Evolutionary conservation across 805 yeast genomes (phyloP).

Genomic region (Schizosaccharomyces lindneri): DNA sequence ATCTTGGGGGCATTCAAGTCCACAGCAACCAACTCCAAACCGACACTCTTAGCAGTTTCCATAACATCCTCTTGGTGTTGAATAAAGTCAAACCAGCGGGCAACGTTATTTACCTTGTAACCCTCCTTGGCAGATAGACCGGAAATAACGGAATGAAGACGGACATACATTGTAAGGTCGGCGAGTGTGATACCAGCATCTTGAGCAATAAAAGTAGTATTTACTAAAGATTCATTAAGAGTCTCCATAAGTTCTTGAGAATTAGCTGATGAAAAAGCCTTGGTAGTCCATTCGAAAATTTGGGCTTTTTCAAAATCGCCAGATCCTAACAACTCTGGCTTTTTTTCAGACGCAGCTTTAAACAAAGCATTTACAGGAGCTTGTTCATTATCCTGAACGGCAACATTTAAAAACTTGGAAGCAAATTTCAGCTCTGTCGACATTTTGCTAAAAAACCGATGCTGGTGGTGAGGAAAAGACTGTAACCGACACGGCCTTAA

Average conservation of each 20-base stretch:
- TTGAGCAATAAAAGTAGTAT: background rate
- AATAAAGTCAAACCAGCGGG: constrained; percentile 79
- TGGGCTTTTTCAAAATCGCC: background rate
- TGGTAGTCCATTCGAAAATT: background rate
- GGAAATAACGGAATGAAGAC: constrained; percentile 16
- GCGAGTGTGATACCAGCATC: constrained; percentile 18
- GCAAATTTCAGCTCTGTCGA: background rate
- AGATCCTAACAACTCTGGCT: background rate
- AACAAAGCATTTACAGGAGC: background rate
- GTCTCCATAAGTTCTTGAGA: background rate
- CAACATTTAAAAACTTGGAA: background rate
- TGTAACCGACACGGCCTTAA: no score
- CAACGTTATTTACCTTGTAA: constrained; percentile 35
- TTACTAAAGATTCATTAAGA: background rate
- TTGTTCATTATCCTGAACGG: background rate
- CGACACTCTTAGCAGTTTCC: constrained; percentile 32
- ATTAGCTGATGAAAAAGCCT: background rate
- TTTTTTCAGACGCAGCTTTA: background rate
- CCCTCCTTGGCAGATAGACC: constrained; percentile 21
- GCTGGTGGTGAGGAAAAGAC: background rate
- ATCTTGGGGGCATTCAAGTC: constrained; percentile 51
- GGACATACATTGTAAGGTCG: constrained; percentile 49
- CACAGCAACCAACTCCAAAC: constrained; percentile 30
- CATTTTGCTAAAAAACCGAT: background rate
- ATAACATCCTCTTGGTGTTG: constrained; percentile 30